These are phyloP conservation scores for Backusella tuberculispora DNA, from an alignment of 192 early-diverging fungal genomes.

Conservation along the genomic window DNA sequence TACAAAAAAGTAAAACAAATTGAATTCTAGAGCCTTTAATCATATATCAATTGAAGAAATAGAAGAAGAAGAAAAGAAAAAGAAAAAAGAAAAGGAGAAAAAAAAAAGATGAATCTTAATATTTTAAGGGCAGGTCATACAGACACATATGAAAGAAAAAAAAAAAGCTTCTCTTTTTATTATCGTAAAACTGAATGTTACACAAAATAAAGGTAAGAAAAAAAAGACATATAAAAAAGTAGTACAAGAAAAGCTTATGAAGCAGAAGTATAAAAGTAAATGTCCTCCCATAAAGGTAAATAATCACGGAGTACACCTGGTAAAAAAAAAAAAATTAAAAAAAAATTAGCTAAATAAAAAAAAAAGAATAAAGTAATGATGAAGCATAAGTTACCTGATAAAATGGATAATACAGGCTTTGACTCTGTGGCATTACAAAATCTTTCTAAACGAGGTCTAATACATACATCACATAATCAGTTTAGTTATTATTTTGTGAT, in stretches of 20 bases:
- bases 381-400: slow-evolving; percentile 53
- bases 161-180: background rate
- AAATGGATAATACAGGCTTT: slow-evolving; percentile 77
- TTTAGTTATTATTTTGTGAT: too few relatives aligned
- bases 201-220: background rate
- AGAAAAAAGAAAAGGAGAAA: background rate
- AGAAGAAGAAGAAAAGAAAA: background rate
- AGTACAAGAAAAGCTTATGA: slow-evolving; percentile 39
- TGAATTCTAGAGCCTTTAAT: background rate
- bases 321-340: background rate
- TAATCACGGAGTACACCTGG: slow-evolving; percentile 74
- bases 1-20: background rate
- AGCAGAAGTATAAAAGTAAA: slow-evolving; percentile 85
- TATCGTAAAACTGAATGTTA: too few relatives aligned
- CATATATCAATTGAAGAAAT: background rate
- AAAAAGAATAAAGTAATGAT: background rate
- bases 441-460: slow-evolving; percentile 61
- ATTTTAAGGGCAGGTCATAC: too few relatives aligned
- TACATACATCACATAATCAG: background rate
- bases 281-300: slow-evolving; percentile 84
- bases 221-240: background rate
- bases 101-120: background rate
- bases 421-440: slow-evolving; percentile 66
- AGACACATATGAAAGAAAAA: background rate
- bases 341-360: background rate